Evolutionary conservation across 352 stramenopile genomes (phyloP).

Genomic region (Pythium apleroticum): DNA sequence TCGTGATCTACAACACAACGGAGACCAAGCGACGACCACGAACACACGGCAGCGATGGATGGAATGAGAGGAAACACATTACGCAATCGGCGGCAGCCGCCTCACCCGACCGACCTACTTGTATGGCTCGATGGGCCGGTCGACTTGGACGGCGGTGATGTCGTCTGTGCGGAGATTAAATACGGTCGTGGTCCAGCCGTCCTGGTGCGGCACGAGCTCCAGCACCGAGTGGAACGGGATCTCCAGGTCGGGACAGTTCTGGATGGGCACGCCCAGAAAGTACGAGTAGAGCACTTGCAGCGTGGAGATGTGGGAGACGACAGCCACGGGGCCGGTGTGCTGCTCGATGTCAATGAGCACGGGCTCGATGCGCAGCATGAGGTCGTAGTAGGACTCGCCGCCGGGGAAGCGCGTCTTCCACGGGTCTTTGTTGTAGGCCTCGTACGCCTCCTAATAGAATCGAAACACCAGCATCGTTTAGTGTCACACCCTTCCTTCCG

Average conservation of each 20-base stretch:
- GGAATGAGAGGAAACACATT: not conserved
- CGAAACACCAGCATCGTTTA: not conserved
- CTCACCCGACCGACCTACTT: constrained; percentile 6
- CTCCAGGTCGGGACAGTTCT: constrained; percentile 73
- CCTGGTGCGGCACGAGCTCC: constrained; percentile 76
- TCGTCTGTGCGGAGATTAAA: constrained; percentile 65
- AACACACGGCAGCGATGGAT: not conserved
- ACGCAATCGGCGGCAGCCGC: not conserved
- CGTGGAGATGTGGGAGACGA: constrained; percentile 87
- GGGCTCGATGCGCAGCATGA: constrained; percentile 91
- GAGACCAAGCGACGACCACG: not conserved
- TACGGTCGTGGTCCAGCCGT: constrained; percentile 83
- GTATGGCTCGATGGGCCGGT: constrained; percentile 8
- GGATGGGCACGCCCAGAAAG: constrained; percentile 78
- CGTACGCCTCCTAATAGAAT: constrained; percentile 50
- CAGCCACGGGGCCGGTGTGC: constrained; percentile 78
- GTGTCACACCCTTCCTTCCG: not conserved
- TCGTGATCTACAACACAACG: not conserved
- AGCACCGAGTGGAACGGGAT: constrained; percentile 86
- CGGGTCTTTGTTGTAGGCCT: constrained; percentile 65
- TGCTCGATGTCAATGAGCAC: constrained; percentile 93
- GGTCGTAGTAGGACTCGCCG: constrained; percentile 93
- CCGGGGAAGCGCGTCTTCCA: constrained; percentile 85
- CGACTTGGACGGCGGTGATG: constrained; percentile 14
- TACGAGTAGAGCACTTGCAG: constrained; percentile 88